A percentile compares a stretch with the other conserved stretches of the same genome.
Conservation (phyloP, 495 filamentous ascomycete species). For the Talaromyces liani region DNA sequence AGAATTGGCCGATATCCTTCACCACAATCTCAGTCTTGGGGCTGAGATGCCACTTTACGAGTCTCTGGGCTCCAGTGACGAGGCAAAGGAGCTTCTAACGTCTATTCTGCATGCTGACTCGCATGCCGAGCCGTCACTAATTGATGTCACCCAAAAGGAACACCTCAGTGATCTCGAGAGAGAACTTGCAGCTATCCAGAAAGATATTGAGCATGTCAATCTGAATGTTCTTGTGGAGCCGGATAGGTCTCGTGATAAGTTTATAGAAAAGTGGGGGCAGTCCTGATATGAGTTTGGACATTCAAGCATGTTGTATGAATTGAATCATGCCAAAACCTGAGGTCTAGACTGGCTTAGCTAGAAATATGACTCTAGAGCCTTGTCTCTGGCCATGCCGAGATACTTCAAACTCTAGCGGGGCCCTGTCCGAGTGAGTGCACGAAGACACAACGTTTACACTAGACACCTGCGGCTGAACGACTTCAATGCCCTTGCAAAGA, state of each 20-base stretch:
- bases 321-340: background rate
- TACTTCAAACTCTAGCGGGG: background rate
- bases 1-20: constrained; percentile 18
- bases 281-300: background rate
- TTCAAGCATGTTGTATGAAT: background rate
- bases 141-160: constrained; percentile 17
- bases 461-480: background rate
- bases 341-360: background rate
- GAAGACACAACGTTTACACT: too few species aligned
- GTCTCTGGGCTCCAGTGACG: constrained; percentile 22
- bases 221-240: constrained; percentile 29
- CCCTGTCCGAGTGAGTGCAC: too few species aligned
- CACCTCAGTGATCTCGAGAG: constrained; percentile 24
- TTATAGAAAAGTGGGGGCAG: background rate
- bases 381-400: background rate
- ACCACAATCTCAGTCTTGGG: constrained; percentile 18
- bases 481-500: background rate
- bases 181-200: constrained; percentile 23
- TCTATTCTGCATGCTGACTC: constrained; percentile 27
- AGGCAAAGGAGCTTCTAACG: constrained; percentile 25
- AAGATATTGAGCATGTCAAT: constrained; percentile 27
- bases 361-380: background rate
- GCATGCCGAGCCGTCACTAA: constrained; percentile 22
- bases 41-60: constrained; percentile 26
- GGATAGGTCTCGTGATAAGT: constrained; percentile 22